Base-by-base conservation (phyloP, 148 eudicot genomes). In the Suaeda aralocaspica region DNA sequence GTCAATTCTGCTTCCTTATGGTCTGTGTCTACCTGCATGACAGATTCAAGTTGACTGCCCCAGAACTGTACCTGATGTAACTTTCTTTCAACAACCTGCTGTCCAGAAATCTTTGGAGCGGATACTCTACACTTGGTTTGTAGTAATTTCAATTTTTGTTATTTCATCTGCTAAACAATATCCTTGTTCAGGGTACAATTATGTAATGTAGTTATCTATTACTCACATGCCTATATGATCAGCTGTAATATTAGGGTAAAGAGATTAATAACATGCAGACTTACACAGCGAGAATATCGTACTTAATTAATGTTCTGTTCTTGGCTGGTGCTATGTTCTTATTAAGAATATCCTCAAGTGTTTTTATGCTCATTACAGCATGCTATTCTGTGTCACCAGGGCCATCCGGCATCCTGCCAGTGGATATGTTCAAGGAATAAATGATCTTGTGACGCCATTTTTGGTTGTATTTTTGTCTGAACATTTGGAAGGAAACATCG, bases 401-500 rank as follows among this genome's bases (percentile, higher is more conserved):
- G 96, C 98, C n/a, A 93, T 93, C 60, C 83, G 98, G 59, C 98
- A 93, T 82, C 98, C 98, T 29, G 98, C 98, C 28, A 93, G 98
- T 81, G 98, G 98, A 70, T 93, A 93, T 67, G 98, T 93, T 29
- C 98, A 93, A 77, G 98, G 98, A 82, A 93, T 93, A 85, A 93
- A 93, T 72, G 96, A 93, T 72, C 96, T 93, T 51, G 96, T 80
- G 60, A 90, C 96, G 30, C 98, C 98, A 0, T 93, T 93, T 82
- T 74, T 93, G 76, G 95, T 93, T 59, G 98, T 93, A 41, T 93
- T 93, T 82, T 84, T 93, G 81, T 90, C 98, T 4, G 98, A 93
- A 74, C 65, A 87, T 76, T 77, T 93, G 18, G 88, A 86, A 78
- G 95, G 90, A 67, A 77, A 74, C 71, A 75, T 93, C 64, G 95